Percentiles rank a stretch among this genome's conserved stretches.
Conservation (phyloP, 331 rosid genomes). For the Cydonia oblonga region DNA sequence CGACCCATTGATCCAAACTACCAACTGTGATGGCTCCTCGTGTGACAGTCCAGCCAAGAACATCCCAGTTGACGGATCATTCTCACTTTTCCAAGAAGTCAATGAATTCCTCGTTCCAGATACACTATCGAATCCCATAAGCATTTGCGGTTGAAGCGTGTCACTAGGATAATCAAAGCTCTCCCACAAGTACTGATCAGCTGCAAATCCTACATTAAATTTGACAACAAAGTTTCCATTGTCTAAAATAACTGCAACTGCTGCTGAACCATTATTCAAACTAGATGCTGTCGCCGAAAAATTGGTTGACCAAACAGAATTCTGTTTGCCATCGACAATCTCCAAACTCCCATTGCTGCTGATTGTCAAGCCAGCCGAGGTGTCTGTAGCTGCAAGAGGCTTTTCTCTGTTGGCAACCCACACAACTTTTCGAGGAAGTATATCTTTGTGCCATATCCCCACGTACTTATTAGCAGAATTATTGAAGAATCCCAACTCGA, state of each 20-base stretch:
- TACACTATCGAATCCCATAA: slow-evolving; percentile 32
- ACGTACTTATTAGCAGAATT: background rate
- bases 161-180: slow-evolving; percentile 60
- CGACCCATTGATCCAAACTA: slow-evolving; percentile 26
- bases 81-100: slow-evolving; percentile 30
- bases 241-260: slow-evolving; percentile 32
- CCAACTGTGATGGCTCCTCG: background rate
- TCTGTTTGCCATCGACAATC: background rate
- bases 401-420: slow-evolving; percentile 73
- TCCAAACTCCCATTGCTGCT: background rate
- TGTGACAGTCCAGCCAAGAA: slow-evolving; percentile 24
- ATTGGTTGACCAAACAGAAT: slow-evolving; percentile 41
- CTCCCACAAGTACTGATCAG: slow-evolving; percentile 41
- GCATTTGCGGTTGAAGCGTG: slow-evolving; percentile 64
- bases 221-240: slow-evolving; percentile 50
- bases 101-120: slow-evolving; percentile 36
- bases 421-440: slow-evolving; percentile 10
- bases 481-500: slow-evolving; percentile 3
- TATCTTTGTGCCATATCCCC: slow-evolving; percentile 53
- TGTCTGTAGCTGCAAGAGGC: slow-evolving; percentile 22
- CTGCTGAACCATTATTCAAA: background rate
- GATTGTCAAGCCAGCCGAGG: background rate
- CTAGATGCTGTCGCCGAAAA: background rate
- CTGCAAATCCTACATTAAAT: slow-evolving; percentile 2
- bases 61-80: slow-evolving; percentile 55